Base-by-base conservation (phyloP, 345 rosid species). In the Erucastrum elatum region DNA sequence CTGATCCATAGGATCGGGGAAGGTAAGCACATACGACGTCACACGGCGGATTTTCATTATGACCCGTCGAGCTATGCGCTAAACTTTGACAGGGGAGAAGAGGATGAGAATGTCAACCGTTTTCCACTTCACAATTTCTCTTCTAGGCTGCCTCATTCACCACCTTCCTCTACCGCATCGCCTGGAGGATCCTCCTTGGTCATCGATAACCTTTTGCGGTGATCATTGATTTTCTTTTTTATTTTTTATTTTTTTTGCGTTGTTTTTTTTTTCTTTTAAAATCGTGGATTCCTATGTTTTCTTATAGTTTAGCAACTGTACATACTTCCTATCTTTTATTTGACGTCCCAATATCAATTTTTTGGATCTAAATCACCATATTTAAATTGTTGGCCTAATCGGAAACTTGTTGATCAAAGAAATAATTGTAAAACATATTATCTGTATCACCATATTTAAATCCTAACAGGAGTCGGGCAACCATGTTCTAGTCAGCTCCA, bases 1-100 rank as follows among this genome's bases (percentile, higher is more conserved):
- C 25, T 81, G 13, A 75, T 81, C 21, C 12, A 75, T 25, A 27
- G 64, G 10, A 70, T 81, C 6, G 82, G 82, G 10, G 76, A 61
- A 2, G 74, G 81, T 6, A 81, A 76, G 8, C 84, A 81, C 8
- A 8, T 72, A 3, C 58, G 84, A 5, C 80, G 84, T 0, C 80
- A 76, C 12, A 76, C 84, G 8, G 12, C 75, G 0, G 84, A 81
- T 2, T 81, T 81, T 62, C 81, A 76, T 61, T 81, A 81, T 6
- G 77, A 81, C 53, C 73, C 81, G 2, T 71, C 80, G 25, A 81
- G 81, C 63, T 81, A 81, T 67, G 80, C 84, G 10, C 81, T 81
- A n/a, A 81, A 81, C 64, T 81, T 81, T 72, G 81, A 81, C 41
- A 69, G 35, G 11, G 84, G 81, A 46, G 71, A 72, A 0, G 83